Evolutionary conservation across 169 alveolate genomes (phyloP).

Genomic region (Cryptosporidium parvum): DNA sequence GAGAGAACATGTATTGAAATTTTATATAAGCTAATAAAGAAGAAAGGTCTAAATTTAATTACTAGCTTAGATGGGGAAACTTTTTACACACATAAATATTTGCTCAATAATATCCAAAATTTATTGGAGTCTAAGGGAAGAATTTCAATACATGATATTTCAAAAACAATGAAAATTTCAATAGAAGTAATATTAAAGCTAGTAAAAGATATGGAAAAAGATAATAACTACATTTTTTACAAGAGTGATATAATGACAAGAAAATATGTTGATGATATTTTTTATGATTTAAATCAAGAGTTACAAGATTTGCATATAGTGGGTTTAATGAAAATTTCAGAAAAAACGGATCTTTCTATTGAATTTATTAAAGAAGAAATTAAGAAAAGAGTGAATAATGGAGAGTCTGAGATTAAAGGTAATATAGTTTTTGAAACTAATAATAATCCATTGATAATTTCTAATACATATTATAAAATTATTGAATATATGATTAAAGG

Average conservation of each 20-base stretch:
- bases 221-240: constrained; percentile 11
- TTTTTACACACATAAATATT: constrained; percentile 21
- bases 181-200: constrained; percentile 10
- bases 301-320: constrained; percentile 16
- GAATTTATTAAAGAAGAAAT: constrained; percentile 41
- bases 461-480: constrained; percentile 6
- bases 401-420: not conserved
- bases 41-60: constrained; percentile 4
- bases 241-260: constrained; percentile 31
- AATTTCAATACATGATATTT: not conserved
- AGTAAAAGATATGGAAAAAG: constrained; percentile 2
- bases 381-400: not conserved
- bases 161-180: not conserved
- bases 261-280: constrained; percentile 23
- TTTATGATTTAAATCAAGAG: constrained; percentile 7
- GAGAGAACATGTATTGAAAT: constrained; percentile 49
- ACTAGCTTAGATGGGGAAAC: constrained; percentile 28
- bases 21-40: constrained; percentile 25
- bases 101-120: not conserved
- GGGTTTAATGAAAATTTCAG: not conserved
- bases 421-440: constrained; percentile 6
- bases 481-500: constrained; percentile 7
- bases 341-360: constrained; percentile 33
- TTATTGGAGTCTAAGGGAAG: not conserved
- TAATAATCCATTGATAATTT: constrained; percentile 11